Evolutionary conservation across 164 flowering plant genomes (phyloP).

Genomic region (Vitis riparia): DNA sequence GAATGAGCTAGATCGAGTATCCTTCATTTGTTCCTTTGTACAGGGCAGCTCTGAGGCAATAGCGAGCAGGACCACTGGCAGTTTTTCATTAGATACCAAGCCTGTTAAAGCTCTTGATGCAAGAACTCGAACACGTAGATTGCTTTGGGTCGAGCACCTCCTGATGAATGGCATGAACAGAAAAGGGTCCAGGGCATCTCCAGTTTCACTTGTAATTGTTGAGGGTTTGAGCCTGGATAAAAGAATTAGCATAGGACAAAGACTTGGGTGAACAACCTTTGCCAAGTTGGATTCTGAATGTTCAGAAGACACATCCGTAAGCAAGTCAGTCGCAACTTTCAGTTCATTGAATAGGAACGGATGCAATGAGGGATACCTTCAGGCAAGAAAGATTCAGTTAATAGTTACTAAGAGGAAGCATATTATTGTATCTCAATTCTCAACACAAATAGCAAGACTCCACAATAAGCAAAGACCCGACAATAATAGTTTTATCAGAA

Average conservation of each 20-base stretch:
- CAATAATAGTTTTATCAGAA: not conserved
- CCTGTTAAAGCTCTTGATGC: conserved; percentile 90
- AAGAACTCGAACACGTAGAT: conserved; percentile 82
- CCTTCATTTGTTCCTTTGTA: conserved; percentile 17
- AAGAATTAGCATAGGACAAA: conserved; percentile 89
- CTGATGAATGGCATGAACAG: conserved; percentile 80
- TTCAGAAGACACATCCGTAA: conserved; percentile 41
- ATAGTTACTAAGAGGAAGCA: not conserved
- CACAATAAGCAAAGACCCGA: not conserved
- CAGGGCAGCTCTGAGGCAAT: conserved; percentile 73
- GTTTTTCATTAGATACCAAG: conserved; percentile 86
- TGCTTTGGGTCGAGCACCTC: conserved; percentile 85
- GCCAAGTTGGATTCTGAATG: conserved; percentile 49
- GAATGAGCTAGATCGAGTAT: conserved; percentile 11
- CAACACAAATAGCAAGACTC: not conserved
- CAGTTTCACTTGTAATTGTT: conserved; percentile 64
- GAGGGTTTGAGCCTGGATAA: conserved; percentile 98
- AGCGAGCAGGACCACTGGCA: conserved; percentile 53
- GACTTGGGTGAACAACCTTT: conserved; percentile 85
- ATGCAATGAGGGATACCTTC: conserved; percentile 91
- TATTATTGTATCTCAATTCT: not conserved
- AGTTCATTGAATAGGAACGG: conserved; percentile 70
- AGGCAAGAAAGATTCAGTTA: conserved; percentile 12
- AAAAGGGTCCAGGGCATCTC: conserved; percentile 86
- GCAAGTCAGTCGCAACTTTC: conserved; percentile 71